Percentiles rank a stretch among this genome's conserved stretches.
phyloP scores from a whole-genome alignment of 768 basidiomycete genomes.

The Suillus subluteus region DNA sequence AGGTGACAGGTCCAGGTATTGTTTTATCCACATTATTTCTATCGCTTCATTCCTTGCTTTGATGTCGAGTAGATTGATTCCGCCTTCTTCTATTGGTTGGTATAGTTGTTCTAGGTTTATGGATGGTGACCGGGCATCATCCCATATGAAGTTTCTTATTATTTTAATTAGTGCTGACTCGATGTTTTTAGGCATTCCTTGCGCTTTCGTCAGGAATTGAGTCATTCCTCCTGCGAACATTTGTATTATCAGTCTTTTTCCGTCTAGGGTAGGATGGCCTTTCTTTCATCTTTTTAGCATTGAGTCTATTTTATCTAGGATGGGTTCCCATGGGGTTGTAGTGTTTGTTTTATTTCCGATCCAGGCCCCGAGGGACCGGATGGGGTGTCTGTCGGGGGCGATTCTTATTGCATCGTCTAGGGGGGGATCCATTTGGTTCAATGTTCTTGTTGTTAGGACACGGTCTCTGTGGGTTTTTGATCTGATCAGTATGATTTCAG shows the following conservation, averaged over 20 bases:
- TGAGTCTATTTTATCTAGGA: background rate
- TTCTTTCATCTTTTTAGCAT: constrained; percentile 7
- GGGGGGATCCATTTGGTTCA: background rate
- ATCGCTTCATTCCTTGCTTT: constrained; percentile 10
- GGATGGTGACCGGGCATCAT: too few relatives aligned
- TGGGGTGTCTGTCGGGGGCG: background rate
- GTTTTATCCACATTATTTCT: constrained; percentile 2
- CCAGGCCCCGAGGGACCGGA: background rate
- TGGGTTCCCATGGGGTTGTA: background rate
- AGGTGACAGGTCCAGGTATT: background rate
- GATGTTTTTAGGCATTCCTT: background rate
- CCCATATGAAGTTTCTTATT: constrained; percentile 11
- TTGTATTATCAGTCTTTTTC: background rate
- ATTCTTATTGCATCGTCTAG: fast-evolving
- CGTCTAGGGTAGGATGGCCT: fast-evolving
- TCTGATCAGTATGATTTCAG: constrained; percentile 20
- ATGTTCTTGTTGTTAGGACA: background rate
- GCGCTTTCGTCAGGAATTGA: background rate
- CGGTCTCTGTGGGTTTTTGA: background rate
- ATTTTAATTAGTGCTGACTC: background rate
- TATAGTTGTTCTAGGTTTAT: too few relatives aligned
- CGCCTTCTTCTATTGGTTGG: constrained; percentile 9
- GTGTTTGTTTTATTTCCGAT: background rate
- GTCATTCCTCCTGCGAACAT: background rate
- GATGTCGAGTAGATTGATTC: constrained; percentile 16